Conservation (phyloP, 2,329 filamentous ascomycete genomes). For the Sporothrix brasiliensis region DNA sequence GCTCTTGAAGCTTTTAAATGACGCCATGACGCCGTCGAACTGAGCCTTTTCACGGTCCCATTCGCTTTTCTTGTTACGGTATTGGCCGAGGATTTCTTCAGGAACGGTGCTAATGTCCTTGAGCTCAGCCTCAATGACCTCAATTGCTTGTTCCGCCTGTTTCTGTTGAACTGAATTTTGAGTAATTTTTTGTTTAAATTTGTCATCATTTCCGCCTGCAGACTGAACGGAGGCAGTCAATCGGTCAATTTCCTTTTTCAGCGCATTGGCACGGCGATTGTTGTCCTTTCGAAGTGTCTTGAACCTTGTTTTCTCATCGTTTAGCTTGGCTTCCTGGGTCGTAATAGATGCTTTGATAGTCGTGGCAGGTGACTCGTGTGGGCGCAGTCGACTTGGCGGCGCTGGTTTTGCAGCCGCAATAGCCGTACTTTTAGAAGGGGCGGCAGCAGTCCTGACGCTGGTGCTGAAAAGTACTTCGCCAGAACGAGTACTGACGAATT, state of each 20-base stretch:
- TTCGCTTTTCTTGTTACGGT: conserved; percentile 57
- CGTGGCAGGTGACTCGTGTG: conserved; percentile 75
- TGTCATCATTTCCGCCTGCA: conserved; percentile 73
- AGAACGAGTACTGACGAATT: conserved; percentile 71
- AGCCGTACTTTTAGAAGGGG: conserved; percentile 47
- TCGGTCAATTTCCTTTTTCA: conserved; percentile 74
- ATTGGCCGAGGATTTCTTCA: conserved; percentile 61
- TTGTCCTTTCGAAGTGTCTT: conserved; percentile 75
- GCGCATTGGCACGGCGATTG: conserved; percentile 66
- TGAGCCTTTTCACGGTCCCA: conserved; percentile 61
- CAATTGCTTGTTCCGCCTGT: conserved; percentile 52
- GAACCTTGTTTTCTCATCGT: conserved; percentile 68
- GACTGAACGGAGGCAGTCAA: conserved; percentile 68
- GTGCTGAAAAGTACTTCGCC: conserved; percentile 69
- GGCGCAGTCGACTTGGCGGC: conserved; percentile 56
- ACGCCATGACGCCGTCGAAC: conserved; percentile 60
- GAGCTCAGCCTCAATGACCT: conserved; percentile 58
- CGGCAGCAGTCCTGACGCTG: conserved; percentile 67
- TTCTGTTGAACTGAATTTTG: conserved; percentile 75
- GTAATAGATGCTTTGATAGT: conserved; percentile 77
- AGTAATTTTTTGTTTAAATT: conserved; percentile 71
- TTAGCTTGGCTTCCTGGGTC: conserved; percentile 69
- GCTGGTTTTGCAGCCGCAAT: conserved; percentile 43
- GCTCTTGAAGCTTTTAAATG: conserved; percentile 61
- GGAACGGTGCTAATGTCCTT: conserved; percentile 67